These are phyloP conservation scores for Nitzschia palea DNA, from an alignment of 108 stramenopile species.

Conservation along the genomic window DNA sequence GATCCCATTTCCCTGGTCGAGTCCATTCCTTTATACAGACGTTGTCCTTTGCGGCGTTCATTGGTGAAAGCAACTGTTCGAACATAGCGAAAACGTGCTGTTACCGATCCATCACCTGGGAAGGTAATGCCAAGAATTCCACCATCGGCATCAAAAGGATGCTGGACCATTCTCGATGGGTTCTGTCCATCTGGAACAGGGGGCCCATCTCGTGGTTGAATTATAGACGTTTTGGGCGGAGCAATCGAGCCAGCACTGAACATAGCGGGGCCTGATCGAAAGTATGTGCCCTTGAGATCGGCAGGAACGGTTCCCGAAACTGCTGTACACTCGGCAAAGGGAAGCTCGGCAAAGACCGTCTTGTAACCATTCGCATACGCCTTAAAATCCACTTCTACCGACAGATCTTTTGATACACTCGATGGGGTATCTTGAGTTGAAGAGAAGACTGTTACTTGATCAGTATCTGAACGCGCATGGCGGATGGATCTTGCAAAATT, in stretches of 20 bases:
- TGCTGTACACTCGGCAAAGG: constrained; percentile 39
- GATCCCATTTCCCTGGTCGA: constrained; percentile 57
- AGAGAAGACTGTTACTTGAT: not conserved
- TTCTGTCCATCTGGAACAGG: constrained; percentile 79
- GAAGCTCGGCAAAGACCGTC: constrained; percentile 71
- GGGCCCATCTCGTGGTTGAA: constrained; percentile 72
- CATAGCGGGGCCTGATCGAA: constrained; percentile 82
- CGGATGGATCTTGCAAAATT: not conserved
- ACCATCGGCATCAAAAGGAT: constrained; percentile 86
- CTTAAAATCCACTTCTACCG: constrained; percentile 24
- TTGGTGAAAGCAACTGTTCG: constrained; percentile 79
- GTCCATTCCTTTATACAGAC: constrained; percentile 80
- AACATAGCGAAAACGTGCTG: constrained; percentile 63
- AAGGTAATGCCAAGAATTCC: constrained; percentile 78
- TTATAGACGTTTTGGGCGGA: constrained; percentile 75
- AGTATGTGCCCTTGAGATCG: constrained; percentile 80
- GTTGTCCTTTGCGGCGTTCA: constrained; percentile 80
- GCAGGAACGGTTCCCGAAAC: constrained; percentile 50
- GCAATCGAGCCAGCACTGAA: constrained; percentile 82
- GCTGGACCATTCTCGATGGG: constrained; percentile 67
- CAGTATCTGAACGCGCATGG: not conserved
- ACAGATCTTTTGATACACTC: not conserved
- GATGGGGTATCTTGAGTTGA: not conserved
- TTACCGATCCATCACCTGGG: constrained; percentile 39
- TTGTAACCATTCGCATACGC: constrained; percentile 77